Evolutionary conservation across 352 stramenopile genomes (phyloP).

Genomic region (Globisporangium spinosum): DNA sequence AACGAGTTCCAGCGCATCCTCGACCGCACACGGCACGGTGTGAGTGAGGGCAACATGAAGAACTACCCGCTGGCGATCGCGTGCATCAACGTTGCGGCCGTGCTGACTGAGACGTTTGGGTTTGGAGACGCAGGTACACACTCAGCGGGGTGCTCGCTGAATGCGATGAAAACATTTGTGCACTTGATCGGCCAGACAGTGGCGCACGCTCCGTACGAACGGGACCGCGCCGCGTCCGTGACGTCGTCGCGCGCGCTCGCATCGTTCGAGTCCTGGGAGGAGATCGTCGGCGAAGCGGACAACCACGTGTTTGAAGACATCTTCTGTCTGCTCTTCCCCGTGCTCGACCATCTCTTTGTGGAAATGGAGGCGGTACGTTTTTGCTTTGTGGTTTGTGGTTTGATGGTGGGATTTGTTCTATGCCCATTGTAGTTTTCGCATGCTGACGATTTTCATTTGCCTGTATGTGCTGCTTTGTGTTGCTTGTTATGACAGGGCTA

Average conservation of each 20-base stretch:
- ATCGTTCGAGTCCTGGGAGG: conserved; percentile 65
- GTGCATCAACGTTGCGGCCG: conserved; percentile 78
- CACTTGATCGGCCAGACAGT: conserved; percentile 58
- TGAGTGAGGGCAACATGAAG: conserved; percentile 87
- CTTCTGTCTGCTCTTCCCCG: conserved; percentile 78
- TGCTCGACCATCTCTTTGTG: conserved; percentile 82
- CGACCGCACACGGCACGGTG: conserved; percentile 68
- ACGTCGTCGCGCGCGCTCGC: conserved; percentile 29
- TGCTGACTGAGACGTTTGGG: conserved; percentile 72
- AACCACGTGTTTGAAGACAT: conserved; percentile 87
- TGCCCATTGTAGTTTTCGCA: not conserved
- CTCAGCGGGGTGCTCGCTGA: conserved; percentile 57
- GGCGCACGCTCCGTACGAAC: conserved; percentile 23
- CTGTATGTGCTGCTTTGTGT: conserved; percentile 15
- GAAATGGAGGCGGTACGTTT: conserved; percentile 80
- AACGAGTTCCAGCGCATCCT: conserved; percentile 68
- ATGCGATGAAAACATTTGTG: conserved; percentile 76
- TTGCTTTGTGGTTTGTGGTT: not conserved
- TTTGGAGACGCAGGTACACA: conserved; percentile 79
- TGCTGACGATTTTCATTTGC: not conserved
- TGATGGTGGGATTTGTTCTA: not conserved
- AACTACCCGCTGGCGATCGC: conserved; percentile 86
- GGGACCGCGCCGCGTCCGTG: conserved; percentile 26
- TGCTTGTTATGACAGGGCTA: conserved; percentile 48
- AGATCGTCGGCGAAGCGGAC: conserved; percentile 59